A percentile compares a stretch with the other conserved stretches of the same genome.
phyloP scores from a whole-genome alignment of 1,139 yeast genomes.

The Magnusiomyces paraingens region DNA sequence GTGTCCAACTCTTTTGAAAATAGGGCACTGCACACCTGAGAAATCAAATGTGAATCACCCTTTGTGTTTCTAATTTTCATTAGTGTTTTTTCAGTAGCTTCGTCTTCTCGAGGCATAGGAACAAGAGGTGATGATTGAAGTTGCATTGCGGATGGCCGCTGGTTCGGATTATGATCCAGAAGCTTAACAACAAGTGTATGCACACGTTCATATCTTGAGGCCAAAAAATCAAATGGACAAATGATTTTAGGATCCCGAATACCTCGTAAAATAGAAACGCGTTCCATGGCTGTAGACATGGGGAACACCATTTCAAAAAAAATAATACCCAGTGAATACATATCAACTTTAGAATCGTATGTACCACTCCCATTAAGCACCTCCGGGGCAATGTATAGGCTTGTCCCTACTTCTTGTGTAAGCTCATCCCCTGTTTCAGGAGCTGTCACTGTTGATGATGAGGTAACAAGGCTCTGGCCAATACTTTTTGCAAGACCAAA shows the following conservation, averaged over 20 bases:
- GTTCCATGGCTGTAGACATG: constrained; percentile 85
- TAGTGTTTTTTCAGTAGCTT: constrained; percentile 79
- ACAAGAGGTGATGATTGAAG: constrained; percentile 72
- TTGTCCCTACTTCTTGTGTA: constrained; percentile 90
- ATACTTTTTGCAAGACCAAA: constrained; percentile 81
- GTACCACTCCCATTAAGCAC: constrained; percentile 39
- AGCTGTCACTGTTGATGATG: constrained; percentile 19
- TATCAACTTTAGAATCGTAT: constrained; percentile 88
- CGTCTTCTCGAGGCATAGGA: constrained; percentile 87
- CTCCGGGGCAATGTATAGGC: constrained; percentile 87
- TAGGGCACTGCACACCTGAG: constrained; percentile 77
- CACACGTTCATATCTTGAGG: constrained; percentile 48
- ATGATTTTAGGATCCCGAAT: constrained; percentile 52
- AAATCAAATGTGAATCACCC: constrained; percentile 91
- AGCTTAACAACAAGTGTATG: constrained; percentile 57
- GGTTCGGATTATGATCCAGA: constrained; percentile 69
- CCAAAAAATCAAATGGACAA: constrained; percentile 62
- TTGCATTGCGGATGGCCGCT: constrained; percentile 72
- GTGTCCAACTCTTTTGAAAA: constrained; percentile 77
- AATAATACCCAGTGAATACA: constrained; percentile 90
- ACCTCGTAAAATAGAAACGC: constrained; percentile 61
- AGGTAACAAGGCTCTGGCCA: constrained; percentile 47
- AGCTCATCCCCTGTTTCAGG: constrained; percentile 54
- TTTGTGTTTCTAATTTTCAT: constrained; percentile 63
- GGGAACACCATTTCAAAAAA: constrained; percentile 91